Evolutionary conservation across 164 flowering plant genomes (phyloP), one percentile per base, ranked within the genome.

Genomic region (Buxus sempervirens): DNA sequence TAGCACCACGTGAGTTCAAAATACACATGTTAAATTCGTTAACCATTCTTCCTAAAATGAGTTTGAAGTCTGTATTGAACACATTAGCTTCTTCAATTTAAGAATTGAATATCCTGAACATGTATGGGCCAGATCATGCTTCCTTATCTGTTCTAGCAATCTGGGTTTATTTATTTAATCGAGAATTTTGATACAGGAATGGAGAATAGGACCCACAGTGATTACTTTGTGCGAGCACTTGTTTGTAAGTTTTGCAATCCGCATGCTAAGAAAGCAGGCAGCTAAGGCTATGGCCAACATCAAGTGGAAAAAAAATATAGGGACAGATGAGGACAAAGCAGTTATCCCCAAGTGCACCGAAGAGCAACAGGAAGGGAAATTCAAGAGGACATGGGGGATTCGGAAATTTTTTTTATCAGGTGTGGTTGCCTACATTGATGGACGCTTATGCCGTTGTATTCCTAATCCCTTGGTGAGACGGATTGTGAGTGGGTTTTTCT

Each of bases 401-500:
- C 70, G 83, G 51, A 88, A 81, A 74, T 95, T 95, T 75, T 74
- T 88, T 19, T 54, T 90, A 58, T 89, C 96, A 9, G 97, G 93
- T 58, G 55, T 89, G 54, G 62, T 95, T 54, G 97, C 98, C 48
- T 91, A 95, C 74, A 28, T 92, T 32, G 98, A 95, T 77, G 98
- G 98, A n/a, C 79, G 97, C 58, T 70, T 95, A 49, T 95, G 98
- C 73, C 92, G 96, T 8, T 58, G 73, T 74, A 91, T 95, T 71
- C 96, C 94, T 49, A 77, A 89, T 69, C 85, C 96, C 2, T 32
- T 89, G 13, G 94, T 88, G 0, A 86, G 98, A 57, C 77, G 97
- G 57, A 88, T 95, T 58, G 98, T 95, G 10, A 90, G 98, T 73
- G 97, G 98, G 28, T 91, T 90, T 68, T 54, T 91, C 78, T 74